Percentiles rank a stretch among this genome's conserved stretches.
Evolutionary conservation across 257 asterid genomes (phyloP).

Genomic region (Plectranthus barbatus): DNA sequence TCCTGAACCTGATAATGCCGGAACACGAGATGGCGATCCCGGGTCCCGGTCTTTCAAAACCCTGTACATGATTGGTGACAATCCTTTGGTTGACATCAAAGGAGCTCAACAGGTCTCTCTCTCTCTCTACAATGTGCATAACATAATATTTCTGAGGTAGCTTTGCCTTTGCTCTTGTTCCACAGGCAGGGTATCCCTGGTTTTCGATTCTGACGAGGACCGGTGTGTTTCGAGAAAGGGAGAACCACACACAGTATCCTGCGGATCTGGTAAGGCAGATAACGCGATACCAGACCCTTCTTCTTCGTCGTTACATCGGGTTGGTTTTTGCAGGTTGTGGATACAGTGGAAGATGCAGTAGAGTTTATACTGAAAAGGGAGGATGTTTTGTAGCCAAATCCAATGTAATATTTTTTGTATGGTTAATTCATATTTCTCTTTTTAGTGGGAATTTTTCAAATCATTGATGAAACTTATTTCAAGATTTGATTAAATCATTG

Average conservation of each 20-base stretch:
- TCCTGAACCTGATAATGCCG: slow-evolving; percentile 7
- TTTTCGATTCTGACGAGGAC: slow-evolving; percentile 62
- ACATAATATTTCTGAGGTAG: background rate
- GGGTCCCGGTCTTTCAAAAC: slow-evolving; percentile 30
- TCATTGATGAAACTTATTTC: too few relatives aligned
- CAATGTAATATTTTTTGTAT: background rate
- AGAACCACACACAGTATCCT: slow-evolving; percentile 47
- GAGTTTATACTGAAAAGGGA: slow-evolving; percentile 47
- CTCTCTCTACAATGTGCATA: background rate
- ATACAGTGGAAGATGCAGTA: slow-evolving; percentile 60
- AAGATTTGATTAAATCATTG: too few relatives aligned
- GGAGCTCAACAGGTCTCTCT: slow-evolving; percentile 45
- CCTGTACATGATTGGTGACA: slow-evolving; percentile 61
- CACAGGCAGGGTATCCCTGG: slow-evolving; percentile 66
- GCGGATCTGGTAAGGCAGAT: slow-evolving; percentile 45
- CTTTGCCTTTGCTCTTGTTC: slow-evolving; percentile 1
- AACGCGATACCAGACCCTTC: background rate
- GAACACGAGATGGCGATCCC: slow-evolving; percentile 5
- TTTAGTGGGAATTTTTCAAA: too few relatives aligned
- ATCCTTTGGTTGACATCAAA: slow-evolving; percentile 53
- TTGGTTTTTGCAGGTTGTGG: slow-evolving; percentile 44
- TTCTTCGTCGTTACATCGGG: background rate
- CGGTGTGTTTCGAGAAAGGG: slow-evolving; percentile 48
- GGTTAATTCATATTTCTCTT: too few relatives aligned
- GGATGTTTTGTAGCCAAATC: slow-evolving; percentile 15